Conservation (phyloP, 306 rosid genomes). For the Cercis canadensis region DNA sequence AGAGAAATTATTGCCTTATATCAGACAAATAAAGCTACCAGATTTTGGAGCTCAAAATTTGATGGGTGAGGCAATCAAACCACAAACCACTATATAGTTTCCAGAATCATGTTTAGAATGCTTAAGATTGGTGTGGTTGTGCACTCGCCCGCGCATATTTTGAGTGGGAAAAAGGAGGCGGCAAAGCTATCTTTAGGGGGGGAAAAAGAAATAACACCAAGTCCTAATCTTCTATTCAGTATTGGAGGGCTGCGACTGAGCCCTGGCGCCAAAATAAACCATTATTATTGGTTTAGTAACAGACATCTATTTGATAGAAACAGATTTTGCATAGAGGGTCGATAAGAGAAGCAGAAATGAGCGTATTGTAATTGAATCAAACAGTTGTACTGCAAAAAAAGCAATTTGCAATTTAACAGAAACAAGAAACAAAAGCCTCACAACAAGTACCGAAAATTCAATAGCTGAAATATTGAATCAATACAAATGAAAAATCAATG, state of each 20-base stretch:
- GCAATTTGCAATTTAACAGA: not conserved
- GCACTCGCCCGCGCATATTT: not conserved
- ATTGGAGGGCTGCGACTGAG: not conserved
- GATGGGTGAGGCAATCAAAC: not conserved
- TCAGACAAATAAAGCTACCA: not conserved
- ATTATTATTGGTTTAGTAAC: not conserved
- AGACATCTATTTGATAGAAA: not conserved
- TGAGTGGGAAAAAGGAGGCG: constrained; percentile 9
- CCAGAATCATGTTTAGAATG: too few relatives aligned
- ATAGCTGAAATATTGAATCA: constrained; percentile 1
- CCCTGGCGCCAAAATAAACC: constrained; percentile 8
- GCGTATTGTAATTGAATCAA: not conserved
- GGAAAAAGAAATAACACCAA: not conserved
- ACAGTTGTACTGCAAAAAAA: not conserved
- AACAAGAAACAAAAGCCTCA: not conserved
- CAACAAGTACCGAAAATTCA: not conserved
- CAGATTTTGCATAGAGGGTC: not conserved
- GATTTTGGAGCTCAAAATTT: constrained; percentile 6
- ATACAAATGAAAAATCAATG: not conserved
- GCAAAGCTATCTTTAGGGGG: not conserved
- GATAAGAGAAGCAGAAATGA: constrained; percentile 8
- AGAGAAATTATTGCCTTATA: not conserved
- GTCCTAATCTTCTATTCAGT: not conserved
- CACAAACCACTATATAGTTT: too few relatives aligned
- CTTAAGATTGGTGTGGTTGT: too few relatives aligned